phyloP scores from a whole-genome alignment of 140 eudicot species.

The Senecio squalidus region DNA sequence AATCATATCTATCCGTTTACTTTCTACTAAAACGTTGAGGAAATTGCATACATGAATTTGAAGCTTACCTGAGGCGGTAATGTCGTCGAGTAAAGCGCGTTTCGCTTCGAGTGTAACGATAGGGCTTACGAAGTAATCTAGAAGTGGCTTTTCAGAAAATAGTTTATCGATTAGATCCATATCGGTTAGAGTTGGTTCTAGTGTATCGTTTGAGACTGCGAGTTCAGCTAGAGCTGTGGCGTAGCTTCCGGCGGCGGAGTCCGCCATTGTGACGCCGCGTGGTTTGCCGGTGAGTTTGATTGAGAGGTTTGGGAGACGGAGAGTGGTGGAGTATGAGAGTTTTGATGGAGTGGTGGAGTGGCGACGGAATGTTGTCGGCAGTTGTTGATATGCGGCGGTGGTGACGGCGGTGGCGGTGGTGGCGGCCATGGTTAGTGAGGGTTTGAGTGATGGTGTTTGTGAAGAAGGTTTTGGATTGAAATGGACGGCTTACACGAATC shows the following conservation, averaged over 20 bases:
- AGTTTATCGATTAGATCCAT: constrained; percentile 41
- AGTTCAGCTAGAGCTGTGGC: constrained; percentile 80
- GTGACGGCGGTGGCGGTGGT: constrained; percentile 68
- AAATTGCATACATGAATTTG: constrained; percentile 64
- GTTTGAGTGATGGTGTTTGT: no score
- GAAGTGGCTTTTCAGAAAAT: constrained; percentile 38
- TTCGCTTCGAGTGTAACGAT: constrained; percentile 43
- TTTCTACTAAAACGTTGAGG: constrained; percentile 57
- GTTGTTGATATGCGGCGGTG: constrained; percentile 45
- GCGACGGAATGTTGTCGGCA: no score
- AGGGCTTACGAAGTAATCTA: constrained; percentile 53
- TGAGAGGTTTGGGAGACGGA: constrained; percentile 39
- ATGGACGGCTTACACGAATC: no score
- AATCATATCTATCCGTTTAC: constrained; percentile 50
- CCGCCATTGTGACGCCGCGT: constrained; percentile 54
- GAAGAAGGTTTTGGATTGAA: no score
- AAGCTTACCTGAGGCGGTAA: constrained; percentile 32
- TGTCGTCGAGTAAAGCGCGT: constrained; percentile 44
- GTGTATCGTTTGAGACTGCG: constrained; percentile 52
- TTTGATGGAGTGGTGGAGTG: no score
- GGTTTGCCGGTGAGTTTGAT: constrained; percentile 13
- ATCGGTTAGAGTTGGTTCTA: constrained; percentile 53
- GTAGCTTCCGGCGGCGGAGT: constrained; percentile 66
- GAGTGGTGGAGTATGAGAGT: constrained; percentile 39
- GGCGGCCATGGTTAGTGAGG: constrained; percentile 54